Evolutionary conservation across 306 rosid genomes (phyloP), one percentile per base, ranked within the genome.

Genomic region (Cicer chorassanicum): DNA sequence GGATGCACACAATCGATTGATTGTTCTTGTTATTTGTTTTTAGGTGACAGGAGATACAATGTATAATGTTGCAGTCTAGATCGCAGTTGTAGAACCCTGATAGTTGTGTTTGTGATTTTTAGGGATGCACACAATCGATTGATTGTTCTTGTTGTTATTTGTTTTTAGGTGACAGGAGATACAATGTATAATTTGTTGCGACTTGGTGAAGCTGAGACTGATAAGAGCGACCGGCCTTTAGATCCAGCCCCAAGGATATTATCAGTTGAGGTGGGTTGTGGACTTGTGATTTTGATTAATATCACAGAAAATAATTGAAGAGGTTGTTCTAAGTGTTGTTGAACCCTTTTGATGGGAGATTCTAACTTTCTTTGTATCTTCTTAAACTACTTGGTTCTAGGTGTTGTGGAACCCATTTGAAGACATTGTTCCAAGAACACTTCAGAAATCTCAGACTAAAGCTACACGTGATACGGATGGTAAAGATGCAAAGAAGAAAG

Each of bases 11-110:
- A 24, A 24, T 24, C n/a, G n/a, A n/a, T n/a, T n/a, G n/a, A n/a
- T n/a, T n/a, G n/a, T n/a, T n/a, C n/a, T 54, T 77, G 43, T 29
- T 67, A 21, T n/a, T 70, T 82, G 55, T 65, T 73, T 89, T 59
- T 68, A 94, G 99, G 96, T 94, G 78, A 92, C 96, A 0, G 99
- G 99, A 79, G 99, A 92, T 86, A 92, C 97, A 6, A 63, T 94
- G 73, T 94, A 88, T 75, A 94, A 94, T 94, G 68, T 72, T 88
- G 74, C 87, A 11, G 59, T 10, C 1, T 16, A 15, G 10, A 7
- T 18, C 10, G 56, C 8, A 11, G 60, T 10, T 0, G 34, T 3
- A 54, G 18, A 54, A 54, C 12, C 60, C 12, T 18, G 34, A 6
- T 54, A 16, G 9, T 50, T 50, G 56, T 14, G 56, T 2, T 14